Base-by-base conservation (phyloP, 169 alveolate genomes). In the Eimeria tenella region DNA sequence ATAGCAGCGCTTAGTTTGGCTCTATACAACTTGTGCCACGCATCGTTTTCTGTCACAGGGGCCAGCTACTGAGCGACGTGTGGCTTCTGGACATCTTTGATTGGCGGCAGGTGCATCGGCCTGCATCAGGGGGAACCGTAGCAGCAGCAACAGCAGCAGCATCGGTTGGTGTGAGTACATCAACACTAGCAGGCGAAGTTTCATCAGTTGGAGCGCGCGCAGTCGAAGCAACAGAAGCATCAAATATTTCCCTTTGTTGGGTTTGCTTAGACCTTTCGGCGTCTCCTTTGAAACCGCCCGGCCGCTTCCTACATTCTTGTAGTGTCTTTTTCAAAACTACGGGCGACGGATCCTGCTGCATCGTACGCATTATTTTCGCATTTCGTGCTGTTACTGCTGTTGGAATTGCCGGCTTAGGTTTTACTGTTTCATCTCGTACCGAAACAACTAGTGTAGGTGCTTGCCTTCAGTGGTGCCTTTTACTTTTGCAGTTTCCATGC, bases 1-100 rank as follows among this genome's bases (percentile, higher is more conserved):
- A 3, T 53, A n/a, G 31, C 68, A 58, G 68, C 68, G 8, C 17
- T 0, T 3, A 10, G 19, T 19, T 6, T 50, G 7, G 74, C 42
- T 4, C 25, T 42, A 60, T 4, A 58, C 17, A 0, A 9, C 58
- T 42, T 50, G 6, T 55, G 89, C 74, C 53, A 70, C 73, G 42
- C 42, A 31, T 31, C 4, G 42, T 31, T 10, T 60, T 10, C 53
- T 42, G 77, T 5, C 6, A 19, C 77, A 83, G 91, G 77, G 91
- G 91, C 52, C 91, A 71, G 19, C 74, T 83, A 17, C 53, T 83
- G 91, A 83, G 21, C 42, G 91, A 83, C 91, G 91, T 83, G 21
- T 83, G 91, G 91, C 63, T 83, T 75, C 68, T 83, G 79, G 91
- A 83, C 10, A 83, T 83, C 25, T 83, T 62, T 42, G 91, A 83